These are phyloP conservation scores for Paratrypanosoma confusum DNA, from an alignment of 208 protist species.

Conservation along the genomic window DNA sequence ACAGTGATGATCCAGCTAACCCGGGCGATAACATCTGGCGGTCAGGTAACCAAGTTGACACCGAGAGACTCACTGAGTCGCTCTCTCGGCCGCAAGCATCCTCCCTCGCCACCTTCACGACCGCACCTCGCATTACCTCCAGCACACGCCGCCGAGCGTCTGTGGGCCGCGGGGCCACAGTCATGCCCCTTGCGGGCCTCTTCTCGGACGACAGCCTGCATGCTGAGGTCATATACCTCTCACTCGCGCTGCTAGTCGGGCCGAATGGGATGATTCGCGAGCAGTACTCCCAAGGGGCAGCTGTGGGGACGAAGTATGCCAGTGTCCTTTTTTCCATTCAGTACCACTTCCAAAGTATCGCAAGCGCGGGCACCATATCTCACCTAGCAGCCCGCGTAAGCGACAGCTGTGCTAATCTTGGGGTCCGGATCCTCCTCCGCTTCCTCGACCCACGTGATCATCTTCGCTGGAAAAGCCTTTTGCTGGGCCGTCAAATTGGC, in stretches of 20 bases:
- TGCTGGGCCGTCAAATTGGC: not conserved
- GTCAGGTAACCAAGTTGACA: not conserved
- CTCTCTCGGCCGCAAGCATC: not conserved
- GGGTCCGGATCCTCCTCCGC: not conserved
- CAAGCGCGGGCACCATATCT: not conserved
- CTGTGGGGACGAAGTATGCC: not conserved
- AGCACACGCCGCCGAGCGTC: no score
- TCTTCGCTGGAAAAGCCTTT: not conserved
- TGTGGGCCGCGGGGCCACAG: not conserved
- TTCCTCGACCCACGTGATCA: not conserved
- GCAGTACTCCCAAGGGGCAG: not conserved
- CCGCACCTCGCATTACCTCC: not conserved
- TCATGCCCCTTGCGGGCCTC: not conserved
- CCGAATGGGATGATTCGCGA: slow-evolving; percentile 1
- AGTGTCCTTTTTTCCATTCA: not conserved
- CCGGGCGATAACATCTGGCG: not conserved
- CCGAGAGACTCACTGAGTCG: not conserved
- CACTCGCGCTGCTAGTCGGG: not conserved
- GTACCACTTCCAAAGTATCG: not conserved
- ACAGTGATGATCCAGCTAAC: not conserved
- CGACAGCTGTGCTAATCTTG: not conserved
- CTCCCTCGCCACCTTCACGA: not conserved
- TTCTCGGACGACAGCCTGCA: slow-evolving; percentile 1
- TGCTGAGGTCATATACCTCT: not conserved
- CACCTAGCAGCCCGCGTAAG: not conserved